phyloP scores from a whole-genome alignment of 257 asterid genomes.

The Thymus quinquecostatus region DNA sequence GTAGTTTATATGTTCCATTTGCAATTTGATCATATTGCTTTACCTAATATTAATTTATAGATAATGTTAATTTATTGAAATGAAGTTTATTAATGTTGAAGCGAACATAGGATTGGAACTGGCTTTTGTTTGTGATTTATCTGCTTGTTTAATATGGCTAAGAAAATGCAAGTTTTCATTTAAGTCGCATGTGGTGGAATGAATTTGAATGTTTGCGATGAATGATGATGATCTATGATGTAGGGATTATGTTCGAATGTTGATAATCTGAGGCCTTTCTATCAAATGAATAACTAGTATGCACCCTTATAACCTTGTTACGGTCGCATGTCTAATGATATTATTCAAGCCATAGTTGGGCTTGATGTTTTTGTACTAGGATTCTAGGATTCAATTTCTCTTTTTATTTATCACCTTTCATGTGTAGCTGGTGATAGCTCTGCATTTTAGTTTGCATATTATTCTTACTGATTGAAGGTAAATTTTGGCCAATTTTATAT shows the following conservation, averaged over 20 bases:
- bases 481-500: not conserved
- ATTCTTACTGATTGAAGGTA: not conserved
- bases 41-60: slow-evolving; percentile 14
- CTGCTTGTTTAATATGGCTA: not conserved
- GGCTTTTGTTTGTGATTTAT: not conserved
- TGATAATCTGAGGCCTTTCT: slow-evolving; percentile 7
- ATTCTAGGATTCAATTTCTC: not conserved
- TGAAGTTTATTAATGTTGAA: not conserved
- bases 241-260: not conserved
- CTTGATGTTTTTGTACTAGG: not conserved
- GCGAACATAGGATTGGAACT: not conserved
- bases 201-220: slow-evolving; percentile 13
- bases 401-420: not conserved
- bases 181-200: slow-evolving; percentile 12
- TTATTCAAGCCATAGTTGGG: not conserved
- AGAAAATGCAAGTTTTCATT: slow-evolving; percentile 23
- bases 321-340: not conserved
- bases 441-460: slow-evolving; percentile 12
- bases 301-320: not conserved
- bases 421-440: not conserved
- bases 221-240: slow-evolving; percentile 23
- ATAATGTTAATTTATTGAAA: not conserved
- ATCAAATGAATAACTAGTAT: not conserved
- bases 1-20: slow-evolving; percentile 2
- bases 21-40: not conserved